These are phyloP conservation scores for Solanum lycopersicoides DNA, from an alignment of 257 asterid species.

Conservation along the genomic window DNA sequence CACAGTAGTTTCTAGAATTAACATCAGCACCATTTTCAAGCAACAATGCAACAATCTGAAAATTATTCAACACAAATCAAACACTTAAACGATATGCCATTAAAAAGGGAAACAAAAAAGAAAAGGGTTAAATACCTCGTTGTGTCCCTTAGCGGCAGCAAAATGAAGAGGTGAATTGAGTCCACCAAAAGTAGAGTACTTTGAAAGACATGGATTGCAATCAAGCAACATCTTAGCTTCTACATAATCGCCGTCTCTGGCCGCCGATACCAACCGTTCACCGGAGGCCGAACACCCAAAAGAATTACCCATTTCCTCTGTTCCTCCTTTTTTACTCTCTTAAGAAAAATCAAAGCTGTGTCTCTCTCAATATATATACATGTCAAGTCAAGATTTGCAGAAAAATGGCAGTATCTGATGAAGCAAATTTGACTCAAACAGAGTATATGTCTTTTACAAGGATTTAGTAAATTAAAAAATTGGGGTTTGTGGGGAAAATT, in stretches of 20 bases:
- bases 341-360: background rate
- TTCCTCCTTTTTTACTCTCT: slow-evolving; percentile 1
- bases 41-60: slow-evolving; percentile 90
- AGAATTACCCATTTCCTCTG: slow-evolving; percentile 75
- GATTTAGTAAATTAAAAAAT: background rate
- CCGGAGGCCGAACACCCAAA: slow-evolving; percentile 99
- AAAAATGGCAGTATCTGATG: background rate
- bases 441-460: background rate
- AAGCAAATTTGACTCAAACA: background rate
- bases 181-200: slow-evolving; percentile 97
- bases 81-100: background rate
- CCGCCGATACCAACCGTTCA: slow-evolving; percentile 98
- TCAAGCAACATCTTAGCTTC: slow-evolving; percentile 99
- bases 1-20: slow-evolving; percentile 81
- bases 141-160: slow-evolving; percentile 97
- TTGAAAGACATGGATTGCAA: slow-evolving; percentile 90
- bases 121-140: slow-evolving; percentile 38
- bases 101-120: background rate
- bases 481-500: slow-evolving; percentile 17
- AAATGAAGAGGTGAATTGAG: slow-evolving; percentile 96
- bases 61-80: slow-evolving; percentile 6
- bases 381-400: background rate
- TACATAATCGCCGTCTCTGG: slow-evolving; percentile 94
- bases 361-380: background rate
- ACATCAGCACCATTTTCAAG: slow-evolving; percentile 99